These are phyloP conservation scores for Leptodontidium sp. DNA, from an alignment of 2,329 filamentous ascomycete genomes.

Conservation along the genomic window DNA sequence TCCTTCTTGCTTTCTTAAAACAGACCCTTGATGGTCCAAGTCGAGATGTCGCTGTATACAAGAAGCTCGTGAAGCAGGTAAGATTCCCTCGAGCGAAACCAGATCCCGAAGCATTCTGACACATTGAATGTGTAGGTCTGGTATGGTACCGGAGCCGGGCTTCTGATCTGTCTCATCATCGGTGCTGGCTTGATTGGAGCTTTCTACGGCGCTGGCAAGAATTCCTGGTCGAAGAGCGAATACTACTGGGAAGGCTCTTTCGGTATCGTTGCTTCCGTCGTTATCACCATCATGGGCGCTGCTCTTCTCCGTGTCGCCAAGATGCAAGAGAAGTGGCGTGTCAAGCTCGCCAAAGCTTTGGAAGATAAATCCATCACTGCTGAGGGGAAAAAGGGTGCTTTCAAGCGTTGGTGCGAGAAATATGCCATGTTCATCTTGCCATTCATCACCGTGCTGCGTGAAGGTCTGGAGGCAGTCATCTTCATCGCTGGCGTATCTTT, in stretches of 20 bases:
- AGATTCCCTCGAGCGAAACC: conserved; percentile 1
- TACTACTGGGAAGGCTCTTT: conserved; percentile 86
- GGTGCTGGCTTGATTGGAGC: conserved; percentile 68
- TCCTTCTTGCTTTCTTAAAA: conserved; percentile 86
- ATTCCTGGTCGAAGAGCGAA: conserved; percentile 74
- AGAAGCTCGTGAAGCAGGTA: conserved; percentile 68
- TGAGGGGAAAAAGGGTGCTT: conserved; percentile 49
- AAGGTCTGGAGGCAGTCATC: conserved; percentile 86
- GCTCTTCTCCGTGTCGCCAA: conserved; percentile 84
- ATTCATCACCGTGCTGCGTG: conserved; percentile 86
- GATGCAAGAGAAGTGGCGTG: conserved; percentile 86
- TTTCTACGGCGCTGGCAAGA: conserved; percentile 70
- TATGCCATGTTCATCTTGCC: conserved; percentile 88
- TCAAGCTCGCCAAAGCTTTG: conserved; percentile 78
- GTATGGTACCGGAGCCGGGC: conserved; percentile 60
- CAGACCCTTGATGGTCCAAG: conserved; percentile 75
- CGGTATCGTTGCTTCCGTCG: conserved; percentile 75
- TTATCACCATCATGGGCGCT: conserved; percentile 83
- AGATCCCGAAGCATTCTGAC: not conserved
- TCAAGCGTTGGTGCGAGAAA: conserved; percentile 74
- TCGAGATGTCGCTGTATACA: conserved; percentile 69
- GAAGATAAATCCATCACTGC: conserved; percentile 57
- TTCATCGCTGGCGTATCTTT: conserved; percentile 88
- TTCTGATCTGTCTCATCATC: conserved; percentile 65
- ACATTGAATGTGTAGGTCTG: conserved; percentile 58